Conservation (phyloP, 1,139 yeast genomes). For the Yarrowia galli region DNA sequence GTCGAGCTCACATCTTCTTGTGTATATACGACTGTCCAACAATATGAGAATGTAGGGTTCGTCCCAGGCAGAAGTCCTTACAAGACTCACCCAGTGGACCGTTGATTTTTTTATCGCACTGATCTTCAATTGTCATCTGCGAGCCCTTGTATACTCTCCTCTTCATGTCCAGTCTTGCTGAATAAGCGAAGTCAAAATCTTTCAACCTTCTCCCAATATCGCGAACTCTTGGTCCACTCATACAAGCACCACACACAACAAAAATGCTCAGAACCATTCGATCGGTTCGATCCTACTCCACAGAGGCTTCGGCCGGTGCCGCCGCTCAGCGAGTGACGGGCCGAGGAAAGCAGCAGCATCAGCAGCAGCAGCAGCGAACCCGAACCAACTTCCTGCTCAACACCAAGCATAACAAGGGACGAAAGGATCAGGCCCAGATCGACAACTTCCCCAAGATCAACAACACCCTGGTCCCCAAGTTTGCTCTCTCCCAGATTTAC, state of each 20-base stretch:
- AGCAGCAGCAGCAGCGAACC: conserved; percentile 11
- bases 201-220: conserved; percentile 27
- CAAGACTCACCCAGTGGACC: too few species aligned
- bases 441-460: conserved; percentile 36
- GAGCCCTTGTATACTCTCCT: too few species aligned
- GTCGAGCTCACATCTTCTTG: too few species aligned
- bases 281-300: conserved; percentile 35
- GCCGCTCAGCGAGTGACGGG: neutral
- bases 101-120: too few species aligned
- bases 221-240: conserved; percentile 7
- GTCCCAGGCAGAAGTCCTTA: too few species aligned
- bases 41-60: too few species aligned
- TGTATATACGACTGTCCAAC: too few species aligned
- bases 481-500: conserved; percentile 25
- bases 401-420: conserved; percentile 17
- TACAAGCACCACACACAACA: neutral
- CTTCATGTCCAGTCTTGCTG: neutral
- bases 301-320: conserved; percentile 16
- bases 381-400: conserved; percentile 24
- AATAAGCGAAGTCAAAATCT: conserved; percentile 26
- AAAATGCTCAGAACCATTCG: conserved; percentile 33
- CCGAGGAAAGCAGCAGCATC: neutral
- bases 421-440: conserved; percentile 3
- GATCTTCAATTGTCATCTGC: too few species aligned
- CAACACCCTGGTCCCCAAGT: conserved; percentile 30